Percentiles rank a stretch among this genome's conserved stretches.
Conservation (phyloP, 805 yeast genomes). For the Wickerhamiella brachini region DNA sequence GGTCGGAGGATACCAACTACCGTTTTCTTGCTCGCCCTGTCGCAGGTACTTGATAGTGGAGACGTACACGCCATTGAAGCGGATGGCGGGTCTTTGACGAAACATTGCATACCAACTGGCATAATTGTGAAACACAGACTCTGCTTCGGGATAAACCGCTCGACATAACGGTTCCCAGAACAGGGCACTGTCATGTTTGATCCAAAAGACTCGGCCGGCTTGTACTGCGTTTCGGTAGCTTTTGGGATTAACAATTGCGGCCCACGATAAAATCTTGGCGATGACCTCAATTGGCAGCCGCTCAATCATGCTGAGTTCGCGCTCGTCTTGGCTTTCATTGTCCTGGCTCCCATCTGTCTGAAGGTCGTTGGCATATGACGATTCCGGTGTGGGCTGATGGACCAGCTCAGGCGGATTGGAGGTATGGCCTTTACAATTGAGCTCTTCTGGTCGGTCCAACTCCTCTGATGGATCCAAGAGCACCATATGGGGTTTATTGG, state of each 20-base stretch:
- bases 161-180: slow-evolving; percentile 20
- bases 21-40: slow-evolving; percentile 55
- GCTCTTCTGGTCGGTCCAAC: too few species aligned
- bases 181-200: slow-evolving; percentile 13
- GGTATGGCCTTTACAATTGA: neutral
- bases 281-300: neutral
- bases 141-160: slow-evolving; percentile 6
- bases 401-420: neutral
- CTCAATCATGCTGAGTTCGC: neutral
- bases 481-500: neutral
- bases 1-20: slow-evolving; percentile 56
- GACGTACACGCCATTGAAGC: slow-evolving; percentile 73
- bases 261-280: neutral
- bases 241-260: neutral
- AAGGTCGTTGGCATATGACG: neutral
- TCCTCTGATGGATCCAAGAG: neutral
- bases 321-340: neutral
- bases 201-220: slow-evolving; percentile 11
- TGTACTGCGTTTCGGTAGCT: neutral
- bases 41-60: slow-evolving; percentile 73
- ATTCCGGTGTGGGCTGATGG: neutral
- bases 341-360: neutral
- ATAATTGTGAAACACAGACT: slow-evolving; percentile 9
- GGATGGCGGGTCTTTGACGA: slow-evolving; percentile 55
- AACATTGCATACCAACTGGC: slow-evolving; percentile 37